Evolutionary conservation across 2,329 filamentous ascomycete species (phyloP).

Genomic region (Colletotrichum noveboracense): DNA sequence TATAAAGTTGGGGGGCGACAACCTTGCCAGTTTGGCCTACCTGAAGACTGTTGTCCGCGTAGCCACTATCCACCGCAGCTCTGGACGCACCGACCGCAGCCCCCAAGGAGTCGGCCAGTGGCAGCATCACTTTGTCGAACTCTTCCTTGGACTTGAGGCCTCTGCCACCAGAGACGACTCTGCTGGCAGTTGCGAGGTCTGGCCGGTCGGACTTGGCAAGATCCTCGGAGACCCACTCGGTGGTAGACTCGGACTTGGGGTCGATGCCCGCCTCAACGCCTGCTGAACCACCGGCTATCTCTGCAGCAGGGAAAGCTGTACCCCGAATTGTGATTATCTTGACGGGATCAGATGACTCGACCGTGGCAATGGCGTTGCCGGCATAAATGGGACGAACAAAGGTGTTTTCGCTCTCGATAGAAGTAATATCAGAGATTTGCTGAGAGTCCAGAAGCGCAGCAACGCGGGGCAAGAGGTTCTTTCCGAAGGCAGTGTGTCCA

Average conservation of each 20-base stretch:
- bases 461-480: constrained; percentile 90
- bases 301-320: constrained; percentile 84
- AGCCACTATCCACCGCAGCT: constrained; percentile 95
- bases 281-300: constrained; percentile 75
- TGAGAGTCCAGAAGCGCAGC: constrained; percentile 91
- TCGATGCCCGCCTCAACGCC: constrained; percentile 82
- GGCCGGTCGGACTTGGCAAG: constrained; percentile 92
- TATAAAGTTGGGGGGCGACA: constrained; percentile 92
- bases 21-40: constrained; percentile 99
- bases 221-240: constrained; percentile 94
- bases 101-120: constrained; percentile 88
- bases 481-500: constrained; percentile 94
- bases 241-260: constrained; percentile 73
- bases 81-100: constrained; percentile 96
- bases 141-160: constrained; percentile 98
- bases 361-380: constrained; percentile 94
- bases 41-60: constrained; percentile 97
- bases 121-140: constrained; percentile 91
- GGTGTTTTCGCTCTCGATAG: constrained; percentile 86
- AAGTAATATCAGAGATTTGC: constrained; percentile 91
- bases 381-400: constrained; percentile 98
- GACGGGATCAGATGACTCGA: constrained; percentile 84
- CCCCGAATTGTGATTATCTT: constrained; percentile 94
- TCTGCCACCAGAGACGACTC: constrained; percentile 91
- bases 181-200: constrained; percentile 86